A percentile compares a stretch with the other conserved stretches of the same genome.
These are phyloP conservation scores for Neonectria faginata DNA, from an alignment of 2,329 filamentous ascomycete genomes.

Conservation along the genomic window DNA sequence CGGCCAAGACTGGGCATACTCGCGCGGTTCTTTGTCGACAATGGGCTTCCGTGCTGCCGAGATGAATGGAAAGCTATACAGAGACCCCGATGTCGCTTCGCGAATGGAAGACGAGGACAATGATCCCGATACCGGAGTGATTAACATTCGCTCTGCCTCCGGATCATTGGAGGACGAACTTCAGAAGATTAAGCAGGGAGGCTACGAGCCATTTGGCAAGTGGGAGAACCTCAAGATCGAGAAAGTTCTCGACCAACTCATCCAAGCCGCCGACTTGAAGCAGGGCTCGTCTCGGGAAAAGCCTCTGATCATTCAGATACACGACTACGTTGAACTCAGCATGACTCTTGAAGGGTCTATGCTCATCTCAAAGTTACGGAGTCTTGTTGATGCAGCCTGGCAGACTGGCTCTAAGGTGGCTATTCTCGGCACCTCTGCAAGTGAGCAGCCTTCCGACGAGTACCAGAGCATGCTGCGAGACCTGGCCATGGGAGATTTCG, in stretches of 20 bases:
- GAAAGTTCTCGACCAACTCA: conserved; percentile 67
- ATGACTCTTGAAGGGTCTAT: conserved; percentile 75
- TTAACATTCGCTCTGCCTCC: conserved; percentile 45
- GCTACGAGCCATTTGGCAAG: conserved; percentile 54
- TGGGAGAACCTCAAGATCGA: conserved; percentile 74
- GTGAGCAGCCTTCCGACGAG: conserved; percentile 60
- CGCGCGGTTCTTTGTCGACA: conserved; percentile 62
- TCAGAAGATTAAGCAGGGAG: conserved; percentile 55
- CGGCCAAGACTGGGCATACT: conserved; percentile 67
- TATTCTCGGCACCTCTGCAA: conserved; percentile 81
- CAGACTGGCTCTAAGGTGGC: conserved; percentile 77
- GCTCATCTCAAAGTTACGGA: conserved; percentile 77
- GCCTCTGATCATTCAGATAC: conserved; percentile 79
- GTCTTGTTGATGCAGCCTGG: conserved; percentile 78
- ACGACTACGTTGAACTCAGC: conserved; percentile 84
- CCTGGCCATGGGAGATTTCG: conserved; percentile 56
- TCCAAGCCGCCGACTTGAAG: conserved; percentile 59
- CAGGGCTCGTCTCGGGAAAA: conserved; percentile 49
- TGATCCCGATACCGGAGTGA: conserved; percentile 49
- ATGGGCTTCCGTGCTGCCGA: conserved; percentile 69
- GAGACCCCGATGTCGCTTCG: conserved; percentile 55
- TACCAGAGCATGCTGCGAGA: conserved; percentile 56
- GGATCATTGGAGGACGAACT: conserved; percentile 58
- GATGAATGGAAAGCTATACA: conserved; percentile 64
- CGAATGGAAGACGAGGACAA: conserved; percentile 51